These are phyloP conservation scores for Phylloporus arenicola DNA, from an alignment of 768 basidiomycete species.

Conservation along the genomic window DNA sequence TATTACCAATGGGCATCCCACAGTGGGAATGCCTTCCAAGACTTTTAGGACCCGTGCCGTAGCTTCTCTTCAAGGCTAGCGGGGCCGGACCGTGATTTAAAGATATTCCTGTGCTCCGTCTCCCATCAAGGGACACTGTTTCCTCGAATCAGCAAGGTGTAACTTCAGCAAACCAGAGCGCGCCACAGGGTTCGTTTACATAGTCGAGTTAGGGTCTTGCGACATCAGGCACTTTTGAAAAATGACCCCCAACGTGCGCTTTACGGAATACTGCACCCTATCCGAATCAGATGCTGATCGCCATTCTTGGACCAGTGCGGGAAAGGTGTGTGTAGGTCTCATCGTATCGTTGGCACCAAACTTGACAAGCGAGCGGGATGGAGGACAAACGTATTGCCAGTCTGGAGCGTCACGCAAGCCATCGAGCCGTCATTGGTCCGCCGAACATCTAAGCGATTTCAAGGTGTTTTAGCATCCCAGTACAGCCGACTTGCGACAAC, in stretches of 20 bases:
- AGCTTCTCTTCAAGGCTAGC: background rate
- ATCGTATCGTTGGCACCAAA: background rate
- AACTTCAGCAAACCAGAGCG: background rate
- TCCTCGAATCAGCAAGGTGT: conserved; percentile 11
- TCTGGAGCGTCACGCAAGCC: background rate
- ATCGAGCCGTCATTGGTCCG: background rate
- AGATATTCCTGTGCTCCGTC: background rate
- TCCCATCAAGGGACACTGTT: background rate
- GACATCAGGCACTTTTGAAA: conserved; percentile 13
- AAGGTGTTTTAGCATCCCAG: background rate
- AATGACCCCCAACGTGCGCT: conserved; percentile 5
- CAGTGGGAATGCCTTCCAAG: conserved; percentile 16
- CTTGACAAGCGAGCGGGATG: conserved; percentile 1
- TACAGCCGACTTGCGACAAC: background rate
- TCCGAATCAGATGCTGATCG: conserved; percentile 14
- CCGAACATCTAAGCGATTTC: background rate
- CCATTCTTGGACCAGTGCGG: background rate
- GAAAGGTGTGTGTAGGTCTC: background rate
- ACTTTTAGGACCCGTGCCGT: background rate
- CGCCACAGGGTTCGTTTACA: conserved; percentile 20
- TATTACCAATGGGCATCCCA: conserved; percentile 10
- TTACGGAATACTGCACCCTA: conserved; percentile 14
- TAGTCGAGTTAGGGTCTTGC: conserved; percentile 6
- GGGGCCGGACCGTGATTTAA: background rate
- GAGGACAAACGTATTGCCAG: background rate